A percentile compares a stretch with the other conserved stretches of the same genome.
Conservation (phyloP, 2,329 filamentous ascomycete genomes). For the Pleurostoma richardsiae region DNA sequence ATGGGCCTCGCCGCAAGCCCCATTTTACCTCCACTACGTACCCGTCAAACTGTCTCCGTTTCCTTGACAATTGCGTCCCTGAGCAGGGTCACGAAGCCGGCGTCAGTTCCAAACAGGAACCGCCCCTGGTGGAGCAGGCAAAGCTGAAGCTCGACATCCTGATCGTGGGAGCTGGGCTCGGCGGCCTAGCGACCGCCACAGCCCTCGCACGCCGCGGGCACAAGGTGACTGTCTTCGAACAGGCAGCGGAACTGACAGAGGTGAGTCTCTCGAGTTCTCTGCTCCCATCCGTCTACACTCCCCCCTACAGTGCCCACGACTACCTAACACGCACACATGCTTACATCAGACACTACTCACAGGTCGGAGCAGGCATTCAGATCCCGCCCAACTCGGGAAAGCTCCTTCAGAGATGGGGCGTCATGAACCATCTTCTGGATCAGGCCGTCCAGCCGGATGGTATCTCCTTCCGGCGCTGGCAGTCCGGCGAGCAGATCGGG, state of each 20-base stretch:
- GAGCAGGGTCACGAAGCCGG: background rate
- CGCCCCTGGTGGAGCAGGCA: background rate
- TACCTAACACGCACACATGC: too few species aligned
- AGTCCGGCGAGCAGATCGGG: conserved; percentile 22
- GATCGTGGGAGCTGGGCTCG: conserved; percentile 34
- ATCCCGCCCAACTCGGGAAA: conserved; percentile 28
- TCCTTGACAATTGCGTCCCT: background rate
- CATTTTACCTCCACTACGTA: conserved; percentile 5
- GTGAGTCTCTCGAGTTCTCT: conserved; percentile 13
- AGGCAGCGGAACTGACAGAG: conserved; percentile 30
- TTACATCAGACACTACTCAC: too few species aligned
- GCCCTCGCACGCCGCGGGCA: conserved; percentile 28
- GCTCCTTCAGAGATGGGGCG: conserved; percentile 23
- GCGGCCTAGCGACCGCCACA: conserved; percentile 33
- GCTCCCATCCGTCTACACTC: too few species aligned
- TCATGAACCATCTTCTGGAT: conserved; percentile 18
- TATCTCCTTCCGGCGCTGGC: conserved; percentile 28
- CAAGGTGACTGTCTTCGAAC: conserved; percentile 31
- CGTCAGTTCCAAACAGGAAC: background rate
- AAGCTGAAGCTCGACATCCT: conserved; percentile 14
- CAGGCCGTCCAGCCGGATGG: conserved; percentile 20
- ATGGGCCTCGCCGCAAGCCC: background rate
- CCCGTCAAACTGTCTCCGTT: conserved; percentile 7
- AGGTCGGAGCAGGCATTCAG: conserved; percentile 32
- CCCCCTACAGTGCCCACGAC: too few species aligned